Percentiles rank a stretch among this genome's conserved stretches.
phyloP scores from a whole-genome alignment of 352 stramenopile genomes.

The Thalassiosira oceanica region DNA sequence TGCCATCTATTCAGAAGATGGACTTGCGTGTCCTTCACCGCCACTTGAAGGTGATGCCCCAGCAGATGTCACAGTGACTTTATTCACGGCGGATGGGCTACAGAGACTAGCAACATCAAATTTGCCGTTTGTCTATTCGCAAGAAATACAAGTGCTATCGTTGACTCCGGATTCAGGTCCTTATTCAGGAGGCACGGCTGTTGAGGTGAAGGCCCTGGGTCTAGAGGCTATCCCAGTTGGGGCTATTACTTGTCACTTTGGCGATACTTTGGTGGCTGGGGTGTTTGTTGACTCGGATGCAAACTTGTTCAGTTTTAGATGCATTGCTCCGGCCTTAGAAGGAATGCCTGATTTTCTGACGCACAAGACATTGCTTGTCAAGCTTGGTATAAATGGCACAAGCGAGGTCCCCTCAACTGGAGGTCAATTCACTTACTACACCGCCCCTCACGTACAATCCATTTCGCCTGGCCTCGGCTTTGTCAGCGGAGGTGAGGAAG shows the following conservation, averaged over 20 bases:
- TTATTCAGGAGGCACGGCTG: conserved; percentile 30
- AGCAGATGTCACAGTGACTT: background rate
- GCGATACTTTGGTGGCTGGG: conserved; percentile 19
- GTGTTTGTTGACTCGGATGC: conserved; percentile 12
- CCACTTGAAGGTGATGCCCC: conserved; percentile 6
- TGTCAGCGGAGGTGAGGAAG: conserved; percentile 49
- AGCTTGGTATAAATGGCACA: conserved; percentile 38
- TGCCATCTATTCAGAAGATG: conserved; percentile 7
- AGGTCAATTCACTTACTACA: conserved; percentile 49
- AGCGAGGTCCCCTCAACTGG: conserved; percentile 33
- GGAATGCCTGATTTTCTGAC: conserved; percentile 1
- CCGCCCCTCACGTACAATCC: conserved; percentile 14
- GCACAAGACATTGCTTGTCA: conserved; percentile 30
- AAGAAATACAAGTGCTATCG: conserved; percentile 30
- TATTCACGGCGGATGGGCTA: conserved; percentile 40
- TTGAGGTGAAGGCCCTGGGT: conserved; percentile 24
- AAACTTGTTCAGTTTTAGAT: conserved; percentile 35
- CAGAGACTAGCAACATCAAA: conserved; percentile 34
- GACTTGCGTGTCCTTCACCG: conserved; percentile 40
- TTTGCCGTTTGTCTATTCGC: conserved; percentile 38
- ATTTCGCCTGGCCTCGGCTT: conserved; percentile 46
- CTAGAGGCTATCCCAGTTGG: conserved; percentile 18
- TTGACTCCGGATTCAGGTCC: conserved; percentile 44
- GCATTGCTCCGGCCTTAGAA: conserved; percentile 17
- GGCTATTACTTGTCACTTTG: conserved; percentile 50